Base-by-base conservation (phyloP, 495 filamentous ascomycete genomes). In the Lasiosphaeriaceae sp. region DNA sequence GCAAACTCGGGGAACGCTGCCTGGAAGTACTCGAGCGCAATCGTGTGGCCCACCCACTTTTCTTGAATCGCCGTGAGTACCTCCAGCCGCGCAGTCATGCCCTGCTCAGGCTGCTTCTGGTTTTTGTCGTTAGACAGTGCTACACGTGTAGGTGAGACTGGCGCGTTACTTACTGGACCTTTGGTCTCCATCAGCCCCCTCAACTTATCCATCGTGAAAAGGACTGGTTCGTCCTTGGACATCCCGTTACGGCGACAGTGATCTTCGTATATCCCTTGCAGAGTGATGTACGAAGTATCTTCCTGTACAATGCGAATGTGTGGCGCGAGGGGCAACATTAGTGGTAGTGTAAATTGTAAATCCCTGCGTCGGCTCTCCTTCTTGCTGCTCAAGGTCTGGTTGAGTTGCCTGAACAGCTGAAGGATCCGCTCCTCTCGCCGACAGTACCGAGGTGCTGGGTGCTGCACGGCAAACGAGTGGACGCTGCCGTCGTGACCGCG, bases 351-450 rank as follows among this genome's bases (percentile, higher is more conserved):
- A 78, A 99, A 99, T 68, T 91, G 92, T 35, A 99, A 77, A 67
- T 97, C 96, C 31, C 95, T 86, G 11, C 92, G 86, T 47, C 95
- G 83, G 64, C 88, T 93, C 71, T 99, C 95, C 75, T 97, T 97
- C 62, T 90, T 87, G 72, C 92, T 93, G 16, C 84, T 80, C 44
- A 99, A 78, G 26, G 86, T 83, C 58, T 90, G 90, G 70, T 99
- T 97, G 77, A 99, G 92, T 58, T 96, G 95, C 20, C 95, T 83
- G 84, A 97, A 99, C n/a, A 99, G 78, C 69, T 99, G 95, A 44
- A 96, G 71, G 50, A 97, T 96, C 31, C 93, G 82, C 69, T 99
- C 95, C 66, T 99, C 95, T 16, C 95, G 85, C 55, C 95, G 83
- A 60, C 90, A 95, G 69, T 95, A 89, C 52, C 93, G 80, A 19